Base-by-base conservation (phyloP, 2,329 filamentous ascomycete genomes). In the Blastomyces gilchristii region DNA sequence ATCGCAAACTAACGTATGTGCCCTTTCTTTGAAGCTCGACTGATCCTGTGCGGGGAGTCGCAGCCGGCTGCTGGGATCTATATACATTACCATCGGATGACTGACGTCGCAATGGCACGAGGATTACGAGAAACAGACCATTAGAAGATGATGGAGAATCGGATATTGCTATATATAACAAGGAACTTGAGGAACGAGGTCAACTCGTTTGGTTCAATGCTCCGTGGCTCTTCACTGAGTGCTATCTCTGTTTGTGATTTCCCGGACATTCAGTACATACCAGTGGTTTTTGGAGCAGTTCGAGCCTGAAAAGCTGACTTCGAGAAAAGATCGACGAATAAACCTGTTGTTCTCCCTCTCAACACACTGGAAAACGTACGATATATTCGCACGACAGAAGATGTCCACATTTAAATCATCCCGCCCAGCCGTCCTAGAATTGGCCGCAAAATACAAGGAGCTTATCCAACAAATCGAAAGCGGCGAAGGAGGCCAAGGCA, bases 331-430 rank as follows among this genome's bases (percentile, higher is more conserved):
- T 73, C 85, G 91, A 72, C 91, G 93, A 65, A 85, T 97, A 64
- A 87, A 84, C 75, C 88, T 88, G 28, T 84, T 87, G 66, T 97
- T 97, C 79, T 82, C 81, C 25, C 81, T 85, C 22, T 92, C 89
- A 22, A 83, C 82, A 63, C 83, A 92, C 75, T 99, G 94, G 94
- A 92, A 90, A 77, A 80, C 78, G 67, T 96, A 97, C 76, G 93
- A 97, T 75, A 82, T 96, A 66, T 97, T 97, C 71, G 84, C 87
- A 56, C 86, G 88, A 68, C 92, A 96, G 75, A 97, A 97, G 80
- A 89, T 91, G 75, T 86, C 86, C 60, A 96, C 92, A 0, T 97
- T 97, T 82, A 88, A 89, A 68, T 96, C 91, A 9, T 97, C 93
- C 5, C 88, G 92, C 12, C 87, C 89, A 1, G 93, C 91, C 39